phyloP scores from a whole-genome alignment of 2,329 filamentous ascomycete species.

The Fusarium begoniae region DNA sequence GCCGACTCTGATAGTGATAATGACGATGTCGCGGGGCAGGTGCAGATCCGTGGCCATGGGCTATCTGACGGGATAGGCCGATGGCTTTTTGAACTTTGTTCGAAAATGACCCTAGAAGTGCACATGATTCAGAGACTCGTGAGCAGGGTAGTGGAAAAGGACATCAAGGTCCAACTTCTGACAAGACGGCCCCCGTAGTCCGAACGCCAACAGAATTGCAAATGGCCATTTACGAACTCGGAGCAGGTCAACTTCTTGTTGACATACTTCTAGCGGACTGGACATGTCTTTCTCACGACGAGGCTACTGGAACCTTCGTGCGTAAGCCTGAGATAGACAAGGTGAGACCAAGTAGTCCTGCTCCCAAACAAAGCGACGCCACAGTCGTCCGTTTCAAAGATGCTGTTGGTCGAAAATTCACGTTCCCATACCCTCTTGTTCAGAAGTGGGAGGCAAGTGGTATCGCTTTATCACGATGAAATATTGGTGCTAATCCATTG shows the following conservation, averaged over 20 bases:
- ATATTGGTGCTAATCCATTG: fast-evolving
- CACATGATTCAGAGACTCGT: not conserved
- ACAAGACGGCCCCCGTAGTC: fast-evolving
- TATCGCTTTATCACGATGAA: fast-evolving
- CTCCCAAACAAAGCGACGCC: fast-evolving
- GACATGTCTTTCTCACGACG: not conserved
- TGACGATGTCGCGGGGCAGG: no score
- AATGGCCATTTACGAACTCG: not conserved
- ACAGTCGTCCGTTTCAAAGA: not conserved
- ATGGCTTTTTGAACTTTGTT: not conserved
- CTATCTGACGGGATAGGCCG: not conserved
- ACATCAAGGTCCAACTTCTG: fast-evolving
- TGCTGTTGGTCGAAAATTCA: not conserved
- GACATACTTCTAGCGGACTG: not conserved
- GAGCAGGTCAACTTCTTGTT: not conserved
- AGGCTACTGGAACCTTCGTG: fast-evolving
- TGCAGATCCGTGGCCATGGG: not conserved
- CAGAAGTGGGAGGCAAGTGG: not conserved
- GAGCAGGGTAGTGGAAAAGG: fast-evolving
- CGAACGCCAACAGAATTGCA: not conserved
- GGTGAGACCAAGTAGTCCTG: fast-evolving
- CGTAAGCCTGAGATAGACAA: fast-evolving
- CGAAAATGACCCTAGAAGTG: not conserved
- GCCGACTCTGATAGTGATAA: not conserved
- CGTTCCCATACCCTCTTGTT: not conserved